Evolutionary conservation across 768 basidiomycete genomes (phyloP).

Genomic region (Lepiota venenata): DNA sequence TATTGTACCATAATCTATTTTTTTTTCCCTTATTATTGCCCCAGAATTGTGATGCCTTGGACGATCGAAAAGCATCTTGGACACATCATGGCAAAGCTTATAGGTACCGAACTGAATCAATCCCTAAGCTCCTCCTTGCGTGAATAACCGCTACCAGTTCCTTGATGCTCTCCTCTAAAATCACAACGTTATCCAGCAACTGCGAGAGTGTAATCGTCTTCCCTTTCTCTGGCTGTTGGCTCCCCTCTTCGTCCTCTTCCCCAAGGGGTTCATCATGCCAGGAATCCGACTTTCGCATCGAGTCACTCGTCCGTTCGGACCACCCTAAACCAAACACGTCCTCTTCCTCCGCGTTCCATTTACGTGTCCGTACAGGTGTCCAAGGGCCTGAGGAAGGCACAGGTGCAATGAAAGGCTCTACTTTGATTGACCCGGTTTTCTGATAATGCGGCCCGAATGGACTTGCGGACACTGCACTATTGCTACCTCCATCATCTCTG

Average conservation of each 20-base stretch:
- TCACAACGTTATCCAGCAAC: conserved; percentile 90
- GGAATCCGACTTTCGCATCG: conserved; percentile 4
- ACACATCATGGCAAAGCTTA: conserved; percentile 29
- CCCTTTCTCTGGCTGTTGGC: conserved; percentile 25
- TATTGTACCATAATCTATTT: conserved; percentile 5
- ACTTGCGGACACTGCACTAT: conserved; percentile 47
- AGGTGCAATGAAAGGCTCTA: conserved; percentile 68
- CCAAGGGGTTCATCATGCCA: conserved; percentile 17
- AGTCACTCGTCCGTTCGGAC: conserved; percentile 20
- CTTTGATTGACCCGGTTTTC: conserved; percentile 63
- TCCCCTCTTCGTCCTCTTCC: conserved; percentile 29
- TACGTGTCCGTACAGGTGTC: conserved; percentile 49
- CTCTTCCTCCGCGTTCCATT: conserved; percentile 62
- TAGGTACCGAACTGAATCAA: conserved; percentile 77
- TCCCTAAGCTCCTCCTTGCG: conserved; percentile 78
- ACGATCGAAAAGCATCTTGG: background rate
- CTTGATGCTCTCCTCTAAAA: conserved; percentile 93
- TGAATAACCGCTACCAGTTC: conserved; percentile 86
- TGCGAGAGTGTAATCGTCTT: conserved; percentile 71
- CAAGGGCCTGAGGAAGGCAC: conserved; percentile 59
- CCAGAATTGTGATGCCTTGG: background rate
- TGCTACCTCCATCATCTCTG: conserved; percentile 18
- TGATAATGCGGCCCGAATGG: conserved; percentile 88
- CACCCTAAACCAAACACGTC: conserved; percentile 67
- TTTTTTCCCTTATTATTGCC: background rate